Percentiles rank a stretch among this genome's conserved stretches.
phyloP scores from a whole-genome alignment of 495 filamentous ascomycete genomes.

The Filosporella fistucella region DNA sequence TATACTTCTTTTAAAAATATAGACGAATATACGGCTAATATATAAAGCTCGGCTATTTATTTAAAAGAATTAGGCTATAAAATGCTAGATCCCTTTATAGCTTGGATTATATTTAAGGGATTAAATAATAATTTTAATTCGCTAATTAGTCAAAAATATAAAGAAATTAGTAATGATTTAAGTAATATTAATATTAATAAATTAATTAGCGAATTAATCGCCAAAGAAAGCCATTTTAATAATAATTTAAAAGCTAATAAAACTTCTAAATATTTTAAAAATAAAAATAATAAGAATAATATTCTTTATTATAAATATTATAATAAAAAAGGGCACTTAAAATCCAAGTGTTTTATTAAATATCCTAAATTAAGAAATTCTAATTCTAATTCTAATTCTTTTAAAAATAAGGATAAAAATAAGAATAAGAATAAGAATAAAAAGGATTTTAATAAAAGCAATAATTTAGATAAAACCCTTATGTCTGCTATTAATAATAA shows the following conservation, averaged over 20 bases:
- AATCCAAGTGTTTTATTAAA: conserved; percentile 7
- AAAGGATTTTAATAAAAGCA: background rate
- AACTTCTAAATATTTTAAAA: background rate
- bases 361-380: conserved; percentile 6
- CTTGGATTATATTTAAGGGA: conserved; percentile 4
- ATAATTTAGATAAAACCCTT: background rate
- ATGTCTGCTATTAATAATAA: background rate
- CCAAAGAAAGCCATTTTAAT: background rate
- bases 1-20: conserved; percentile 3
- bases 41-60: background rate
- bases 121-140: conserved; percentile 1
- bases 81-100: background rate
- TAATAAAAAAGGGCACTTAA: conserved; percentile 8
- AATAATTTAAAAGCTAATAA: background rate
- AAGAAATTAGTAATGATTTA: conserved; percentile 3
- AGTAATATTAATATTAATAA: conserved; percentile 7
- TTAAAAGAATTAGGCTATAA: conserved; percentile 3
- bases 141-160: conserved; percentile 2
- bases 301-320: background rate
- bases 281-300: conserved; percentile 5
- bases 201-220: conserved; percentile 1
- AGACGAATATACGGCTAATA: conserved; percentile 2
- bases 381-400: background rate
- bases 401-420: conserved; percentile 1
- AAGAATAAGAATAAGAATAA: conserved; percentile 4